Evolutionary conservation across 1,284 basidiomycete genomes (phyloP), one percentile per base, ranked within the genome.

Genomic region (Cryptococcus maquisensis): DNA sequence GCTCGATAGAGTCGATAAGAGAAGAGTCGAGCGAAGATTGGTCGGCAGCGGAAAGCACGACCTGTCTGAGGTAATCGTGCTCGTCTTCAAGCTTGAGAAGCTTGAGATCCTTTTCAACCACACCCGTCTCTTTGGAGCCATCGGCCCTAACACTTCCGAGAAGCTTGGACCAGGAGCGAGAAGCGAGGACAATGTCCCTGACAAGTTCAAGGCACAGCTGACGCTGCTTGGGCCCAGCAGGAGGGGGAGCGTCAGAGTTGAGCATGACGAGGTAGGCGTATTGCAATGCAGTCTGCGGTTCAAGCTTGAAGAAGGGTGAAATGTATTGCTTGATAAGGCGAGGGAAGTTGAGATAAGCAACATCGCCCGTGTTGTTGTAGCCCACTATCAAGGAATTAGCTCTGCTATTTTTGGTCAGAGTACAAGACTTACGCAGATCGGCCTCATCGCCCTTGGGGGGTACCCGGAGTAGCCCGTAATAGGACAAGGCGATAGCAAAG

Each of bases 251-350:
- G 68, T 97, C 92, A 9, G 86, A 81, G 24, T 83, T 83, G 13
- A 99, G 82, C 56, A 87, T 85, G 13, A 97, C 83, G 57, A 90
- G 88, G 71, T 94, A 95, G 38, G 97, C 87, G 67, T 99, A 98
- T 76, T 98, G 92, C 52, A 99, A 77, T 0, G 94, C 96, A 61
- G 94, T 90, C 65, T 89, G 86, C 0, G 93, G 87, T 65, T 96
- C 94, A 80, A 90, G 84, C 72, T 87, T 88, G 44, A 89, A 86
- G 72, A 98, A 96, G 53, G 87, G 88, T 36, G 90, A 84, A 47
- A 96, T 85, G 72, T 98, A 98, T 16, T 92, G 86, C 83, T 93
- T 93, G 59, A 96, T 84, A 36, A 98, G 75, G 21, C 90, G 88
- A 1, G 90, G 84, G 49, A 97, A 82, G 69, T 88, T 90, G 56